Evolutionary conservation across 2,329 filamentous ascomycete genomes (phyloP).

Genomic region (Xylariaceae sp.): DNA sequence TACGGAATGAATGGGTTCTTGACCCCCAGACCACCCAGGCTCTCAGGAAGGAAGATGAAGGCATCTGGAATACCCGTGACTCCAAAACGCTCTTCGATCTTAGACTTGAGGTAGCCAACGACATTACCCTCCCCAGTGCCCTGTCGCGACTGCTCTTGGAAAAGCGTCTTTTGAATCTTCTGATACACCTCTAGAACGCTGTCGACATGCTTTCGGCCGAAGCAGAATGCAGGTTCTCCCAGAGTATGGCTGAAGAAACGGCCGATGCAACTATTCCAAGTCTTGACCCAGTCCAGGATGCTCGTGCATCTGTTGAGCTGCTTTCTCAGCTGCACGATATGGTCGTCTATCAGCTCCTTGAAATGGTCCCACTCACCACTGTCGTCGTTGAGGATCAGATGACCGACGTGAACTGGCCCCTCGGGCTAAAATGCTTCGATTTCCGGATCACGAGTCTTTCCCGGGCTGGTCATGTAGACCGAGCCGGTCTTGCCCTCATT

Average conservation of each 20-base stretch:
- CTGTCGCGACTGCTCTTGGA: slow-evolving; percentile 20
- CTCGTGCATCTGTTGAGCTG: slow-evolving; percentile 50
- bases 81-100: slow-evolving; percentile 32
- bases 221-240: slow-evolving; percentile 39
- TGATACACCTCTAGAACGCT: slow-evolving; percentile 38
- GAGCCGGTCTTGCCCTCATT: slow-evolving; percentile 38
- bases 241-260: slow-evolving; percentile 44
- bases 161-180: slow-evolving; percentile 37
- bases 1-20: slow-evolving; percentile 41
- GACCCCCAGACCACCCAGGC: slow-evolving; percentile 41
- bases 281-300: slow-evolving; percentile 35
- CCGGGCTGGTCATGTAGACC: slow-evolving; percentile 28
- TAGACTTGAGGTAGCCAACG: slow-evolving; percentile 27
- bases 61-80: slow-evolving; percentile 37
- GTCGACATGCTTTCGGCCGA: slow-evolving; percentile 40
- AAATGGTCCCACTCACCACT: slow-evolving; percentile 49
- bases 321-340: slow-evolving; percentile 48
- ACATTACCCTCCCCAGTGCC: slow-evolving; percentile 20
- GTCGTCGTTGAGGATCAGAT: slow-evolving; percentile 44
- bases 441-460: slow-evolving; percentile 18
- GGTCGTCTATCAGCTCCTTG: slow-evolving; percentile 44
- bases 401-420: slow-evolving; percentile 51
- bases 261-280: slow-evolving; percentile 42
- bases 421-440: slow-evolving; percentile 36
- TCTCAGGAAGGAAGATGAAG: slow-evolving; percentile 42